phyloP scores from a whole-genome alignment of 1,284 basidiomycete genomes.

The Moniliella sp. region DNA sequence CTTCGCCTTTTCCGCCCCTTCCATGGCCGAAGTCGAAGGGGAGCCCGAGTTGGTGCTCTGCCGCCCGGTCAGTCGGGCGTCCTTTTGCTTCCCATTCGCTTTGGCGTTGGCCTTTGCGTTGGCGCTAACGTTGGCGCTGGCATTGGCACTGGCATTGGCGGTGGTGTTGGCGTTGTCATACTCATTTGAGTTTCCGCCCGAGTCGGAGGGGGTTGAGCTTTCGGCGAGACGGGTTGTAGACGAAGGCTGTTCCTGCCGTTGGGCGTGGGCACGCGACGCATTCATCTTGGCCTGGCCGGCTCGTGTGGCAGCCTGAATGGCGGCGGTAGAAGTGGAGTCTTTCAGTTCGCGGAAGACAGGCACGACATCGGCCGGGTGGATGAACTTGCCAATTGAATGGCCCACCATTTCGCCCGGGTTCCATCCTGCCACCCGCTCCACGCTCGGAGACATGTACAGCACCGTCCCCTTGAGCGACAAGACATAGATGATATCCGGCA shows the following conservation, averaged over 20 bases:
- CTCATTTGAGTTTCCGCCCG: no score
- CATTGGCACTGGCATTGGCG: no score
- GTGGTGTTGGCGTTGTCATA: no score
- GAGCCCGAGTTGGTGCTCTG: no score
- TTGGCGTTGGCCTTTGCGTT: no score
- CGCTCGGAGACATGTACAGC: constrained; percentile 55
- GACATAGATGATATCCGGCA: constrained; percentile 59
- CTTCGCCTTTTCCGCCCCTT: no score
- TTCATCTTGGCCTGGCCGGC: constrained; percentile 6
- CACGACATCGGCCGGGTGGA: constrained; percentile 69
- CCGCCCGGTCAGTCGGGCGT: no score
- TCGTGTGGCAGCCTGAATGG: constrained; percentile 22
- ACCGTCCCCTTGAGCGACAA: constrained; percentile 75
- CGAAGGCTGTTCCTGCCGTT: not conserved
- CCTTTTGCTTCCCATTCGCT: no score
- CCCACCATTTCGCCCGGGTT: constrained; percentile 54
- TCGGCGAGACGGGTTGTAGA: no score
- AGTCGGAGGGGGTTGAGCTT: no score
- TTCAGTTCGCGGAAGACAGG: constrained; percentile 80
- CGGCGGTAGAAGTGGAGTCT: constrained; percentile 41
- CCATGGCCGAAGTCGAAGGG: no score
- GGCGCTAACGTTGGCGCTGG: no score
- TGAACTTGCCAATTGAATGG: constrained; percentile 52
- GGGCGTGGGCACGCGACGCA: constrained; percentile 11
- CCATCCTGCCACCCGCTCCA: constrained; percentile 21